Evolutionary conservation across 176 grass and related monocot genomes (phyloP).

Genomic region (Thalia dealbata): DNA sequence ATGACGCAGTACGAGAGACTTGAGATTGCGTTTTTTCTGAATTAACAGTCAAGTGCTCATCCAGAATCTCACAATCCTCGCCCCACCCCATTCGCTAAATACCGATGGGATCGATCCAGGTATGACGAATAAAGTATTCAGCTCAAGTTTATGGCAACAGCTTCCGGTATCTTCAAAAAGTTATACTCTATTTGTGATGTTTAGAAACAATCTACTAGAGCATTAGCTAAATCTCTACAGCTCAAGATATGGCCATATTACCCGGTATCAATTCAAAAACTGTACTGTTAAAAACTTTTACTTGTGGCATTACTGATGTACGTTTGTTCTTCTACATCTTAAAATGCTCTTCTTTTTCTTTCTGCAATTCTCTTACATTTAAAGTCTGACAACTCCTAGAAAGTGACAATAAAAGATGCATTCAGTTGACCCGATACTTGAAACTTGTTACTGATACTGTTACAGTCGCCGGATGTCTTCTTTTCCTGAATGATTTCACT

Average conservation of each 20-base stretch:
- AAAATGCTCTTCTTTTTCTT: not conserved
- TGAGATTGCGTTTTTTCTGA: constrained; percentile 39
- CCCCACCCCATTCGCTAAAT: constrained; percentile 75
- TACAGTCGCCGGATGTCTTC: too few species aligned
- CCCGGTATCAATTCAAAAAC: too few species aligned
- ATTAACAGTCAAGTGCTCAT: constrained; percentile 87
- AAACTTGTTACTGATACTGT: too few species aligned
- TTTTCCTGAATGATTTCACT: not conserved
- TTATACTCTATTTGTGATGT: not conserved
- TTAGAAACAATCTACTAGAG: not conserved
- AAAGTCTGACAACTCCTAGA: not conserved
- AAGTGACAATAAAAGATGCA: too few species aligned
- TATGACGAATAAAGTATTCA: constrained; percentile 16
- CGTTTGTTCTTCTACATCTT: not conserved
- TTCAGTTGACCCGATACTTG: too few species aligned
- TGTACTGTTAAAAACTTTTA: too few species aligned
- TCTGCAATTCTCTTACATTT: not conserved
- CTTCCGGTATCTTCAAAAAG: too few species aligned
- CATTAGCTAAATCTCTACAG: too few species aligned
- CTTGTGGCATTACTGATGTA: too few species aligned
- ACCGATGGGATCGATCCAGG: constrained; percentile 83
- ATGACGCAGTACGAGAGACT: constrained; percentile 6
- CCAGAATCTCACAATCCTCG: constrained; percentile 69
- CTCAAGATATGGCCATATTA: too few species aligned
- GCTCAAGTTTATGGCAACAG: not conserved